Evolutionary conservation across 805 yeast genomes (phyloP), one percentile per base, ranked within the genome.

Genomic region (Lachancea quebecensis): DNA sequence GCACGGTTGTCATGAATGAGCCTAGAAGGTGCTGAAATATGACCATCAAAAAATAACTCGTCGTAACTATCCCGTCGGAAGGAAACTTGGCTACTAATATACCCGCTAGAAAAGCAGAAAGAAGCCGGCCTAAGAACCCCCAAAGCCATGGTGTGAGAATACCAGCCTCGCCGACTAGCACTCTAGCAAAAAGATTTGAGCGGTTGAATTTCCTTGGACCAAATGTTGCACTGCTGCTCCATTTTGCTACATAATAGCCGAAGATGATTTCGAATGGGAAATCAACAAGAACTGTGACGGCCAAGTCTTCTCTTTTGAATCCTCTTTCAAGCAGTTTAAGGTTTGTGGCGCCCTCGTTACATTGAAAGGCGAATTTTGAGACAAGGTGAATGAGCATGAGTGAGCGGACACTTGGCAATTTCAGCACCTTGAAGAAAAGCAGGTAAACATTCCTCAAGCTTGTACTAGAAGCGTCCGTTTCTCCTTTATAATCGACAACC

Each of bases 231-330:
- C 17, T 71, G 12, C 56, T 48, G 18, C 53, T 67, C 96, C 97
- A 88, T 56, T 88, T 79, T 5, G 96, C 99, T 1, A 95, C 95
- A 56, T 89, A 90, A 63, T 89, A 93, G 1, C 99, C 98, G 66
- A 93, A 91, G 2, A 91, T 67, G 61, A 93, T 84, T 62, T 93
- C 98, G 63, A 93, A 89, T 10, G 99, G 99, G 65, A 93, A 93
- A 62, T 93, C 96, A 40, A 93, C 86, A 38, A 93, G 67, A 0
- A 91, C 98, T 0, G 96, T 86, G 16, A 93, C 77, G 1, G 98
- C 95, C 34, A 93, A 69, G 60, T 93, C 98, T 63, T 93, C 99
- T 60, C 90, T 86, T 34, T 93, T 80, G 38, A 93, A 79, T 0
- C 99, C 99, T 57, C 82, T 83, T 60, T 93, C 99, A 5, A 93